phyloP scores from a whole-genome alignment of 805 yeast genomes.

The Lipomyces japonicus region DNA sequence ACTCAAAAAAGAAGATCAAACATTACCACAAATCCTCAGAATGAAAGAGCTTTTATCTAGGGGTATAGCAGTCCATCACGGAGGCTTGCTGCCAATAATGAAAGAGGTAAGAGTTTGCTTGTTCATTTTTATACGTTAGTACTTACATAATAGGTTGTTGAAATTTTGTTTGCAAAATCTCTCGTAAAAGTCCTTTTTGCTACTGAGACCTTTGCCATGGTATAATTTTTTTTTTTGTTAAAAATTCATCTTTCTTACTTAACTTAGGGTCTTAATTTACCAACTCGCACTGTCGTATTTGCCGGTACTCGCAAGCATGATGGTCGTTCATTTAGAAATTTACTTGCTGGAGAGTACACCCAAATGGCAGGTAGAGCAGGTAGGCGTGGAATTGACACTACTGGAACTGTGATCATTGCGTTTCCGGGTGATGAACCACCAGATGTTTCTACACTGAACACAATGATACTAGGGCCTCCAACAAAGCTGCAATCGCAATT shows the following conservation, averaged over 20 bases:
- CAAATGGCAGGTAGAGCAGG: slow-evolving; percentile 99
- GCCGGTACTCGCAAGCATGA: slow-evolving; percentile 84
- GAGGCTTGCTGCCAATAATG: slow-evolving; percentile 88
- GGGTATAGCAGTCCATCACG: slow-evolving; percentile 95
- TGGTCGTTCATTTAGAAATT: slow-evolving; percentile 73
- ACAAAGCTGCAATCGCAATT: slow-evolving; percentile 89
- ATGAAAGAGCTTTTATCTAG: slow-evolving; percentile 77
- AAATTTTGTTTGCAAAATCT: slow-evolving; percentile 81
- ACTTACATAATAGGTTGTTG: slow-evolving; percentile 50
- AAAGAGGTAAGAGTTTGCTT: slow-evolving; percentile 49
- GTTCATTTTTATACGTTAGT: background rate
- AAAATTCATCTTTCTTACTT: background rate
- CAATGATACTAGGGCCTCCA: slow-evolving; percentile 81
- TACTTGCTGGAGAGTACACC: slow-evolving; percentile 94
- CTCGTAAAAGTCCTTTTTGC: slow-evolving; percentile 90
- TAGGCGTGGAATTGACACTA: slow-evolving; percentile 88
- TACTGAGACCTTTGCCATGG: slow-evolving; percentile 97
- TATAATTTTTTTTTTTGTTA: background rate
- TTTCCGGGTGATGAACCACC: slow-evolving; percentile 43
- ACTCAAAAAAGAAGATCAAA: slow-evolving; percentile 85
- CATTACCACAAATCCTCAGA: slow-evolving; percentile 82
- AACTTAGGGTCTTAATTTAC: slow-evolving; percentile 72
- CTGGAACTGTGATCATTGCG: slow-evolving; percentile 94
- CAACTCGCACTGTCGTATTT: slow-evolving; percentile 94
- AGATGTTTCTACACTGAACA: slow-evolving; percentile 48